Base-by-base conservation (phyloP, 1,139 yeast species). In the Kodamaea fungicola region DNA sequence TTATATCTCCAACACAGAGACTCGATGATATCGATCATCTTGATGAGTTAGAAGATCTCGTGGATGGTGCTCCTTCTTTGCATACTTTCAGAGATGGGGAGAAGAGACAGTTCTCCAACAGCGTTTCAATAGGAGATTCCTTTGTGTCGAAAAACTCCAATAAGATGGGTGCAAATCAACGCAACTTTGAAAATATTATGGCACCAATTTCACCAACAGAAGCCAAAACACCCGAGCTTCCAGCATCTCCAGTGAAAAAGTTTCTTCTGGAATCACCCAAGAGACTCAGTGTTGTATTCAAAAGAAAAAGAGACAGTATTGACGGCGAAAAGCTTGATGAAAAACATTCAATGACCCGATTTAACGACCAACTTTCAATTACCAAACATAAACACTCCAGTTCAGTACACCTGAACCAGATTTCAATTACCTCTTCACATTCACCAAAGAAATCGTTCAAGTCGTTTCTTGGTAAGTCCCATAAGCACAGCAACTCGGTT, bases 261-360 rank as follows among this genome's bases (percentile, higher is more conserved):
- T 51, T 67, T 28, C 51, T 64, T 29, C 54, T 54, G 31, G 70
- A 57, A 38, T 64, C 69, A 35, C 73, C 74, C 4, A 63, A 52
- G 40, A 51, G 62, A 35, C 39, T 67, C 28, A 45, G 55, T 16
- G 49, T 47, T 31, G 57, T 50, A 0, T 59, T 64, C 42, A 51
- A 50, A 31, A 46, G 58, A 24, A 59, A 49, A 43, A 40, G 51
- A 25, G 39, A 28, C 23, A 48, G 56, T 35, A 29, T 49, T 12
- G 65, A 59, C 31, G 26, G 23, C 45, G 6, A 42, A 42, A 24
- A 24, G 6, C n/a, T 24, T 9, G 12, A 9, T 24, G 27, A 10
- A 10, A 24, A 10, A 24, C 10, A 9, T 9, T 24, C 27, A 24
- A 24, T 24, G 6, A 10, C n/a, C 27, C 3, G 6, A 24, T 24